Conservation (phyloP, 495 filamentous ascomycete genomes). For the Aspergillus avenaceus region DNA sequence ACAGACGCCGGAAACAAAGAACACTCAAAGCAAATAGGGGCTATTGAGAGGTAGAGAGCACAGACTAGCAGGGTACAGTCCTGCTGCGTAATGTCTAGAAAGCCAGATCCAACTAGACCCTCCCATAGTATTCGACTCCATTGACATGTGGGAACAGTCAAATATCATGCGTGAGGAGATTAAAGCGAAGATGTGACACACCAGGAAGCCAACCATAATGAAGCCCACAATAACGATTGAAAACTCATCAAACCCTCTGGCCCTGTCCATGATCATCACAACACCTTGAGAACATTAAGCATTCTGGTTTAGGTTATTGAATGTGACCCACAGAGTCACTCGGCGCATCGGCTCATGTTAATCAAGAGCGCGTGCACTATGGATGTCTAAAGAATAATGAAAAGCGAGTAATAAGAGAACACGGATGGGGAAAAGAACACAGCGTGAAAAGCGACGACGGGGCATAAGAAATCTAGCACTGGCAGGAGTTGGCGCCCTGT, state of each 20-base stretch:
- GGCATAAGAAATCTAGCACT: constrained; percentile 52
- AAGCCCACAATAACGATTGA: constrained; percentile 4
- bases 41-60: constrained; percentile 20
- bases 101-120: constrained; percentile 29
- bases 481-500: constrained; percentile 68
- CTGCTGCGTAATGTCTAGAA: constrained; percentile 34
- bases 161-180: constrained; percentile 15
- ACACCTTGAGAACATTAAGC: constrained; percentile 14
- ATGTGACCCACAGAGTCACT: constrained; percentile 2
- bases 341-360: constrained; percentile 7
- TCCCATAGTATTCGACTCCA: constrained; percentile 12
- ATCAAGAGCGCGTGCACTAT: constrained; percentile 12
- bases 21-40: constrained; percentile 22
- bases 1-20: constrained; percentile 35
- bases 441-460: not conserved
- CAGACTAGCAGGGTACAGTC: constrained; percentile 16
- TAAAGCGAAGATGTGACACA: constrained; percentile 7
- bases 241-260: constrained; percentile 1
- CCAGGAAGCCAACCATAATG: constrained; percentile 1
- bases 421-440: constrained; percentile 4
- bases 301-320: constrained; percentile 15
- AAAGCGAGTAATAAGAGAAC: constrained; percentile 5
- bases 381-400: constrained; percentile 15
- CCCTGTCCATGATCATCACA: constrained; percentile 7
- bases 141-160: constrained; percentile 2